Conservation (phyloP, 352 stramenopile species). For the Pythium scleroteichum region DNA sequence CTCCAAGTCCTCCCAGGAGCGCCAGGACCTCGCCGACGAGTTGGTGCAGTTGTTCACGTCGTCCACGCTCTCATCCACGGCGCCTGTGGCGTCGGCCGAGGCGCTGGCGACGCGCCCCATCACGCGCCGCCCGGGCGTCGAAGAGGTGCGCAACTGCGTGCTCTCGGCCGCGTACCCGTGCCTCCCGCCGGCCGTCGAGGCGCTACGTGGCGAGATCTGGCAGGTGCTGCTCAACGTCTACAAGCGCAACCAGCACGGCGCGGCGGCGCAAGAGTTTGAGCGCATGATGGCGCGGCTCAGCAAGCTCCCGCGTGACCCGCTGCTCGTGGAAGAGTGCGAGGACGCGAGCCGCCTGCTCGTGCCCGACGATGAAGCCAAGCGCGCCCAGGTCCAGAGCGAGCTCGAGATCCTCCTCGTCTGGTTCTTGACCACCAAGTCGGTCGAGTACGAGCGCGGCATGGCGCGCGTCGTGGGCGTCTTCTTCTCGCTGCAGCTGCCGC, state of each 20-base stretch:
- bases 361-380: constrained; percentile 19
- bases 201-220: constrained; percentile 73
- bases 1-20: constrained; percentile 60
- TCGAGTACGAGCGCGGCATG: constrained; percentile 74
- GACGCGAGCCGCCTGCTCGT: constrained; percentile 45
- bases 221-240: constrained; percentile 82
- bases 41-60: constrained; percentile 67
- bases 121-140: constrained; percentile 70
- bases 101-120: constrained; percentile 41
- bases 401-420: constrained; percentile 78
- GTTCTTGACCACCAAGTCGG: constrained; percentile 82
- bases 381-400: constrained; percentile 51
- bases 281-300: constrained; percentile 63
- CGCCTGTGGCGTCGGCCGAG: constrained; percentile 8
- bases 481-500: constrained; percentile 67
- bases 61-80: constrained; percentile 26
- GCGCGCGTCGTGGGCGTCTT: constrained; percentile 73
- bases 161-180: constrained; percentile 46
- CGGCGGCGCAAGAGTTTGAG: constrained; percentile 71
- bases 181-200: constrained; percentile 51
- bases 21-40: constrained; percentile 45
- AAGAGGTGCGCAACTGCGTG: constrained; percentile 69
- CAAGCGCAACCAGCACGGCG: constrained; percentile 74
- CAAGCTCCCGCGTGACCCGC: constrained; percentile 62
- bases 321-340: constrained; percentile 59